phyloP scores from a whole-genome alignment of 1,284 basidiomycete species.

The Leccinum subrobustum region DNA sequence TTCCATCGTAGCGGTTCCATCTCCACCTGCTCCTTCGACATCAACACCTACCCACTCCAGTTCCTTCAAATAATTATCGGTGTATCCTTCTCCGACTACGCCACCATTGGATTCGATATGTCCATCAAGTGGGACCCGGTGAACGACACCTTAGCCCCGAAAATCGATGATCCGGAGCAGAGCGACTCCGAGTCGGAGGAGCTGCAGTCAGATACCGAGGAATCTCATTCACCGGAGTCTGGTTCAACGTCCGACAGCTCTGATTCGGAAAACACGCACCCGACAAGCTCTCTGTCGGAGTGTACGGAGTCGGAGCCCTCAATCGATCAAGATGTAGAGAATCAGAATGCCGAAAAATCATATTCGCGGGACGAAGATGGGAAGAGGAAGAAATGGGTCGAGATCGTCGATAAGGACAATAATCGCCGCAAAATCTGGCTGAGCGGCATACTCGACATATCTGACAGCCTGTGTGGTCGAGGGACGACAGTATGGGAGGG shows the following conservation, averaged over 20 bases:
- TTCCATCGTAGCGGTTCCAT: not conserved
- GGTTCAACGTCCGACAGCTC: not conserved
- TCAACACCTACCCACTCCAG: not conserved
- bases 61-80: not conserved
- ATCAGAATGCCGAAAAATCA: not conserved
- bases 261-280: not conserved
- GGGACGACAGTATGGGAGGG: conserved; percentile 9
- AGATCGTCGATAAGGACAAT: not conserved
- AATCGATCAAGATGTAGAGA: not conserved
- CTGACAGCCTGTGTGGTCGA: conserved; percentile 1
- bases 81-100: not conserved
- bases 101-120: not conserved
- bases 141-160: not conserved
- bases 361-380: not conserved
- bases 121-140: not conserved
- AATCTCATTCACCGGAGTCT: not conserved
- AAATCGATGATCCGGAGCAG: too few relatives aligned
- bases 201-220: not conserved
- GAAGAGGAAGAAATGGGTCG: not conserved
- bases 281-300: not conserved
- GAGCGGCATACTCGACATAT: not conserved
- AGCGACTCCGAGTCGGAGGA: not conserved
- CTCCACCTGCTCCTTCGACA: not conserved
- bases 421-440: not conserved
- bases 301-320: not conserved